Evolutionary conservation across 1,139 yeast species (phyloP), one percentile per base, ranked within the genome.

Genomic region (Candida sanyaensis): DNA sequence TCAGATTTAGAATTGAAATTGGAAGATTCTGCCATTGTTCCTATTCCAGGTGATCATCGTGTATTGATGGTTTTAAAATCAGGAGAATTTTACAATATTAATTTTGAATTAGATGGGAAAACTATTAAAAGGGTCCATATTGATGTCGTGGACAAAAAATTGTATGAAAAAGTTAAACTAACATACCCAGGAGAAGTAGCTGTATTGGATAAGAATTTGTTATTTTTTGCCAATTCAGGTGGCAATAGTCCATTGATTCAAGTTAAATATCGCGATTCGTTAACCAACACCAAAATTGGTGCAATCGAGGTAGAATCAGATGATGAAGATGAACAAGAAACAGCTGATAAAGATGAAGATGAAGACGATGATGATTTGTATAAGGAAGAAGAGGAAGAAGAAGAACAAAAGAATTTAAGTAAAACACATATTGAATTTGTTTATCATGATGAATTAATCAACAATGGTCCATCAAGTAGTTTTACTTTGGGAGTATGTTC

Each of bases 391-490:
- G 77, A 69, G 23, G 70, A 60, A 8, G 67, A 68, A 30, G 66
- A 66, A 34, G 65, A 66, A 37, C 70, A 63, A 33, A 57, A 55
- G n/a, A 55, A 57, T 5, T 54, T 64, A 33, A 60, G 61, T 12
- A 64, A 64, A 9, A 66, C 72, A 5, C 54, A 61, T 7, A 61
- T 76, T 42, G 69, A 70, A 43, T 78, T 82, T 45, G 64, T 66
- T 12, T 55, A 73, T 10, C 70, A 78, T 38, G 96, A 90, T 55
- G 68, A 68, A 3, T 66, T 92, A 24, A 61, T 76, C 2, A 88
- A 86, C 57, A 75, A 81, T 56, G 97, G 97, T 0, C 96, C 97
- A 0, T 73, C 88, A 10, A 76, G 89, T 2, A 81, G 84, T 42
- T 77, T 91, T 54, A 77, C 91, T 0, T 61, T 86, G 37, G 96